Base-by-base conservation (phyloP, 1,284 basidiomycete genomes). In the Austropuccinia psidii region DNA sequence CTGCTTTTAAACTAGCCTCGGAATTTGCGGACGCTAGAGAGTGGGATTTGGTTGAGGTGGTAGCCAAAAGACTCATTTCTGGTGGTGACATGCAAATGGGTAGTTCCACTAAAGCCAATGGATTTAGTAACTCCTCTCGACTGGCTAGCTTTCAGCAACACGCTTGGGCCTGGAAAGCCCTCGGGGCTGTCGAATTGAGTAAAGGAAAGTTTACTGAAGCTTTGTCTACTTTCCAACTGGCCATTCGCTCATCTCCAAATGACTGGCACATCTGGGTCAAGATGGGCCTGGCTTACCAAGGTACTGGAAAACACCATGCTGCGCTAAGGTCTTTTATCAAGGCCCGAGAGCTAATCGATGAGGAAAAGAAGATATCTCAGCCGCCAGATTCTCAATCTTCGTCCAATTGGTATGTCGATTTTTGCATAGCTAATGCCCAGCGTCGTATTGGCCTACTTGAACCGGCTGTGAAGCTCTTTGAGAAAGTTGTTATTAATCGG, bases 121-220 rank as follows among this genome's bases (percentile, higher is more conserved):
- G 47, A 75, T 75, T 17, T 75, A 69, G 27, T 55, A 27, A 62
- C 55, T 19, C 33, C 35, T 11, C 55, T 27, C 24, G 65, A 76
- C 43, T 69, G 41, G 72, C 75, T 72, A 7, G 76, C 75, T 15
- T 75, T 75, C 67, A 77, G 77, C 94, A 93, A 52, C 75, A 82
- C 78, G 86, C 89, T 2, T 99, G 96, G 96, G 96, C 96, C 0
- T 98, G 94, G 93, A 98, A 97, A 81, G 95, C 96, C 11, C 83
- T 96, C 33, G 96, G 96, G 0, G 87, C 91, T 0, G 93, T 95
- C 1, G 92, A 97, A 79, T 83, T 97, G 78, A 82, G 87, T 81
- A 64, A 45, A 21, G 33, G 86, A 72, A 88, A 90, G 75, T 92
- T 89, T 78, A 79, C 85, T 11, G 83, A 87, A 50, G 93, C 95